These are phyloP conservation scores for Schoenoplectus tabernaemontani DNA, from an alignment of 202 grass and related monocot species.

Conservation along the genomic window DNA sequence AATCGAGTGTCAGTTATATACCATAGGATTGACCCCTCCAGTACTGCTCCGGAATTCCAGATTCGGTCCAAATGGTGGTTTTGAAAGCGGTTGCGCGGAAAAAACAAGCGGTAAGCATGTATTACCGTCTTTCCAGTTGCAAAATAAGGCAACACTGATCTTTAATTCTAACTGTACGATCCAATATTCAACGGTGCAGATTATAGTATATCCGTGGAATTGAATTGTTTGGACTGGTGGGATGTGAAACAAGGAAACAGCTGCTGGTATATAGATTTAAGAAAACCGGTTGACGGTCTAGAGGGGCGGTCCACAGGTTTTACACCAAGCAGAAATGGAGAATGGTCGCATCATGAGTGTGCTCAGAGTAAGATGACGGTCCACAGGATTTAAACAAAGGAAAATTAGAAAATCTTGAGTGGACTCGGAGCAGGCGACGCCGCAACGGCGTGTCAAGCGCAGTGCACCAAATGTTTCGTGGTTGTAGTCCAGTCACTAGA, in stretches of 20 bases:
- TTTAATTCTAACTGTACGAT: neutral
- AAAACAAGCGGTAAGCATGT: neutral
- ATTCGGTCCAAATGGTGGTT: neutral
- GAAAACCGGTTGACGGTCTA: conserved; percentile 7
- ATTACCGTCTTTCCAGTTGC: neutral
- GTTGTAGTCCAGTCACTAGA: neutral
- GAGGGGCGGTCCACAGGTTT: neutral
- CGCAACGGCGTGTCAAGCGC: neutral
- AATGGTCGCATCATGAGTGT: neutral
- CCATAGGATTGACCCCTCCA: neutral
- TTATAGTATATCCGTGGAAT: no score
- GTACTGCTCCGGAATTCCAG: neutral
- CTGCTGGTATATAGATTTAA: neutral
- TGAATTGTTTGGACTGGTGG: neutral
- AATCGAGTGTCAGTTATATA: neutral
- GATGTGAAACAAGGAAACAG: neutral
- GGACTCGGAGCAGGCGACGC: neutral
- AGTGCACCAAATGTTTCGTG: neutral
- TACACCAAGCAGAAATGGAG: neutral
- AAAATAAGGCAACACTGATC: neutral
- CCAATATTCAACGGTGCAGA: neutral
- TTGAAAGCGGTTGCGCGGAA: neutral
- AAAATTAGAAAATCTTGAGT: neutral
- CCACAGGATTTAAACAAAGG: neutral
- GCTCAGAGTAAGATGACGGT: neutral